Evolutionary conservation across 2,329 filamentous ascomycete genomes (phyloP), one percentile per base, ranked within the genome.

Genomic region (Microdochium paspali): DNA sequence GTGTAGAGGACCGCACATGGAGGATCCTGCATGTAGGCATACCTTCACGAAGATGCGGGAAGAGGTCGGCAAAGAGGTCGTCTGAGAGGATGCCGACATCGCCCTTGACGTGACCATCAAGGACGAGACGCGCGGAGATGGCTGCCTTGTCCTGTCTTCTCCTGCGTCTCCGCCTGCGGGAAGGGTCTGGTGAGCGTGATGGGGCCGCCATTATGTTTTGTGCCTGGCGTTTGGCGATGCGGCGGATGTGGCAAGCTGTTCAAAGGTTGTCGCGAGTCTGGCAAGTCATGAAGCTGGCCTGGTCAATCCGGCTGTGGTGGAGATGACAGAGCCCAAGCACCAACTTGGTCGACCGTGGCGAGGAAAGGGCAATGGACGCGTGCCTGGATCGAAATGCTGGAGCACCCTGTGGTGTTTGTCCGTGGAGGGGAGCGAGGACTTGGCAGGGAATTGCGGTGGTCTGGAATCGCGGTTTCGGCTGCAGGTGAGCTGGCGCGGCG

Each of bases 41-140:
- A 82, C 77, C 64, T 60, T 71, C 58, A 54, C 67, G 66, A 56
- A 76, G 59, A 56, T 80, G 70, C 52, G 87, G 82, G 67, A 94
- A 90, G 46, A 97, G 76, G 60, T 94, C 86, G 44, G 77, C 73
- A 58, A 90, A 89, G 46, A 98, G 74, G 64, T 95, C 89, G 58
- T 89, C 84, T 12, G 91, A 95, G 46, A 97, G 67, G 53, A 93
- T 79, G 53, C 90, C 93, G 51, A 90, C 77, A 61, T 95, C 88
- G 46, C 87, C 88, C 66, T 85, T 87, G 58, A 95, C 75, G 63
- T 86, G 84, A 61, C 90, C 86, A 65, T 95, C 90, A 48, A 96
- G 79, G 31, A 94, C 77, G 45, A 97, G 74, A 49, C 86, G 82
- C 48, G 89, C 90, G 49, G 87, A 77, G 49, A 95, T 75, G 40